Conservation (phyloP, 2,329 filamentous ascomycete species). For the Sphaerulina populicola region DNA sequence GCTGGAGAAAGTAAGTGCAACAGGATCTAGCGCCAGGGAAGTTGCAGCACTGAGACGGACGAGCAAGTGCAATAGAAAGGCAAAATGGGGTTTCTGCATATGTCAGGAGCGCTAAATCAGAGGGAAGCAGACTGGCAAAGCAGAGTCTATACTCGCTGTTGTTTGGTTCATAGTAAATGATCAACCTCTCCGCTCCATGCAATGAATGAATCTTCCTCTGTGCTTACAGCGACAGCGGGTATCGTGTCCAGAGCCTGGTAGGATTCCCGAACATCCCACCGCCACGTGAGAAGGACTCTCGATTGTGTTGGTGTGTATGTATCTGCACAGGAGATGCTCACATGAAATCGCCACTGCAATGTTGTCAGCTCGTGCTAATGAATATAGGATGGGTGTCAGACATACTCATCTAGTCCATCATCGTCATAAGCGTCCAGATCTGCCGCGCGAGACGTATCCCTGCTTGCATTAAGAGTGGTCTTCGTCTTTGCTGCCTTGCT, state of each 20-base stretch:
- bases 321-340: neutral
- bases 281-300: neutral
- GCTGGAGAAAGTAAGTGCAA: neutral
- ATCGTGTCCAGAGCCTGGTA: neutral
- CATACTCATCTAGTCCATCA: constrained; percentile 74
- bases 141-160: constrained; percentile 5
- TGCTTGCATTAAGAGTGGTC: constrained; percentile 63
- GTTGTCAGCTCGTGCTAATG: neutral
- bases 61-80: neutral
- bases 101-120: constrained; percentile 5
- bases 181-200: neutral
- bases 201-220: neutral
- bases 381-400: constrained; percentile 24
- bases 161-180: neutral
- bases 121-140: constrained; percentile 3
- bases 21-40: neutral
- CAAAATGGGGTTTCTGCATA: neutral
- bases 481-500: constrained; percentile 94
- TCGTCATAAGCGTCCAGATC: constrained; percentile 77
- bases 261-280: neutral
- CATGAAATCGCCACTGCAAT: constrained; percentile 11
- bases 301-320: neutral
- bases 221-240: neutral
- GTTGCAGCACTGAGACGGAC: neutral
- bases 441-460: constrained; percentile 48